phyloP scores from a whole-genome alignment of 2,329 filamentous ascomycete genomes.

The Hymenoscyphus scutula region DNA sequence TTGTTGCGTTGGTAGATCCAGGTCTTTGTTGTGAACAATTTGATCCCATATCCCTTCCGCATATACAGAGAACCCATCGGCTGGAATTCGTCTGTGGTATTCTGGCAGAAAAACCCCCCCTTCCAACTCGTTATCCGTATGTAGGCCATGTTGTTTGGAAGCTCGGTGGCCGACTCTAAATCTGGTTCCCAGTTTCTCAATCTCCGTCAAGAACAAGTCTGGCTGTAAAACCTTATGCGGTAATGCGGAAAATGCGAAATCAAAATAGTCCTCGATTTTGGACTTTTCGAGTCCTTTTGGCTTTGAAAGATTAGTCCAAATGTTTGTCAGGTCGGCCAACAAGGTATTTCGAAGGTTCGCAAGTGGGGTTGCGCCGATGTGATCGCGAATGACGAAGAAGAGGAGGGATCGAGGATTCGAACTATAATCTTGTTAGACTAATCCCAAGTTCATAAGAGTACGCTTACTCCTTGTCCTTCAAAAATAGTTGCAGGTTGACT shows the following conservation, averaged over 20 bases:
- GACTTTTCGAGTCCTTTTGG: slow-evolving; percentile 84
- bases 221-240: slow-evolving; percentile 96
- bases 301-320: slow-evolving; percentile 92
- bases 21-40: slow-evolving; percentile 97
- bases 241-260: slow-evolving; percentile 93
- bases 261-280: slow-evolving; percentile 94
- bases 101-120: slow-evolving; percentile 87
- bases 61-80: slow-evolving; percentile 94
- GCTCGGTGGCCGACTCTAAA: slow-evolving; percentile 81
- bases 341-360: slow-evolving; percentile 87
- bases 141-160: slow-evolving; percentile 56
- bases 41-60: slow-evolving; percentile 96
- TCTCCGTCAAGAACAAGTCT: slow-evolving; percentile 81
- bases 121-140: slow-evolving; percentile 68
- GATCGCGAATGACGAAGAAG: slow-evolving; percentile 98
- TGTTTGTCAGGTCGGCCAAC: slow-evolving; percentile 83
- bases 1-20: slow-evolving; percentile 95
- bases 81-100: slow-evolving; percentile 93
- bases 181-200: slow-evolving; percentile 73
- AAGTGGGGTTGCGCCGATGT: slow-evolving; percentile 87
- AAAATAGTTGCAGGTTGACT: slow-evolving; percentile 93
- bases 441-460: not conserved
- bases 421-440: slow-evolving; percentile 44
- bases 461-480: slow-evolving; percentile 87
- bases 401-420: slow-evolving; percentile 86